These are phyloP conservation scores for Penicillium chermesinum DNA, from an alignment of 495 filamentous ascomycete genomes.

Conservation along the genomic window DNA sequence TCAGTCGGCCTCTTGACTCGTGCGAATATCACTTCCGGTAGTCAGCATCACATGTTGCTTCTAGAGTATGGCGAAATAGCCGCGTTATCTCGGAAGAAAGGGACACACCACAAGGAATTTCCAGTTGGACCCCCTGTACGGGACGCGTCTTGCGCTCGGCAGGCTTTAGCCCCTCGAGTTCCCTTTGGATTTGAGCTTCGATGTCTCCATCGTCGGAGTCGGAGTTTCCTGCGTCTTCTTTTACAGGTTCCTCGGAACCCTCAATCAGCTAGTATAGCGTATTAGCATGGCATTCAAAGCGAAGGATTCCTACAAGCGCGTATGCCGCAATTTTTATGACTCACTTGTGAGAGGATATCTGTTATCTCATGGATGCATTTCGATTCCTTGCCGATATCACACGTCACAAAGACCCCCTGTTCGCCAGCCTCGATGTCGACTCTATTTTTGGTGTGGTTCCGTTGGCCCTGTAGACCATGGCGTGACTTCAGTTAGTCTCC, in stretches of 20 bases:
- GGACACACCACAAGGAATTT: constrained; percentile 68
- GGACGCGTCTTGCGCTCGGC: constrained; percentile 38
- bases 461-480: constrained; percentile 25
- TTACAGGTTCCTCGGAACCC: constrained; percentile 8
- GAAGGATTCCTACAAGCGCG: not conserved
- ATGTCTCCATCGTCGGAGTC: constrained; percentile 59
- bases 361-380: constrained; percentile 70
- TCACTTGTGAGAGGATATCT: constrained; percentile 70
- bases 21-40: constrained; percentile 36
- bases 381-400: constrained; percentile 70
- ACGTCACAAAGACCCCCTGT: constrained; percentile 84
- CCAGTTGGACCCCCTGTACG: constrained; percentile 62
- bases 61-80: constrained; percentile 1
- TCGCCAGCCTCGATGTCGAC: constrained; percentile 64
- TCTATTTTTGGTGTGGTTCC: constrained; percentile 18
- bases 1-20: constrained; percentile 60
- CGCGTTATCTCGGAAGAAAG: constrained; percentile 29
- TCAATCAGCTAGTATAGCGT: constrained; percentile 18
- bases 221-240: constrained; percentile 34
- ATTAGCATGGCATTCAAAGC: constrained; percentile 1
- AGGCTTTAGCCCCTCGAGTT: constrained; percentile 62
- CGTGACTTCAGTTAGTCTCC: constrained; percentile 6
- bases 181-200: constrained; percentile 74
- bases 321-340: constrained; percentile 4
- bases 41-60: constrained; percentile 11